Evolutionary conservation across 768 basidiomycete species (phyloP).

Genomic region (Holtermannia corniformis): DNA sequence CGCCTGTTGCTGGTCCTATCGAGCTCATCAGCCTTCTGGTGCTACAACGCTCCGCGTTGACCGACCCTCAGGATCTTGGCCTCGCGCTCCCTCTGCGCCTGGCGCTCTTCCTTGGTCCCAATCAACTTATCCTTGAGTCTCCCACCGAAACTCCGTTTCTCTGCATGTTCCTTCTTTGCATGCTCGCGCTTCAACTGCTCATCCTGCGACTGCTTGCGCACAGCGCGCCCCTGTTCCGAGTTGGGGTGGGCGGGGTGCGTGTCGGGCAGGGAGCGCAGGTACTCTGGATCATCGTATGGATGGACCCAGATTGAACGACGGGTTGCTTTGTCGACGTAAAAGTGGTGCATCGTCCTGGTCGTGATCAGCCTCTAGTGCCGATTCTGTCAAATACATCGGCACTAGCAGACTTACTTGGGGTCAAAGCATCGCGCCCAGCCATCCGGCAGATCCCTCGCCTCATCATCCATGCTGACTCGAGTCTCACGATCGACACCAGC

Average conservation of each 20-base stretch:
- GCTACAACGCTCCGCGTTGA: constrained; percentile 6
- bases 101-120: constrained; percentile 1
- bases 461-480: constrained; percentile 32
- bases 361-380: not conserved
- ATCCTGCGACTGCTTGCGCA: constrained; percentile 16
- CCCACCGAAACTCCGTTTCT: constrained; percentile 28
- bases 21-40: not conserved
- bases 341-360: constrained; percentile 29
- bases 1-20: constrained; percentile 18
- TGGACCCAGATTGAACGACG: constrained; percentile 35
- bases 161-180: not conserved
- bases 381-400: not conserved
- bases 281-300: constrained; percentile 40
- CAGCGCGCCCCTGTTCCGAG: constrained; percentile 21
- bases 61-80: not conserved
- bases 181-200: constrained; percentile 9
- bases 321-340: constrained; percentile 38
- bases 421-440: constrained; percentile 41
- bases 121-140: constrained; percentile 12
- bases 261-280: constrained; percentile 28
- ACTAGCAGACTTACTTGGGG: constrained; percentile 19
- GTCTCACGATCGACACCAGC: not conserved
- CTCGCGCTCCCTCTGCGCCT: not conserved
- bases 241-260: constrained; percentile 38
- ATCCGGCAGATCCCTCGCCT: constrained; percentile 33